A percentile compares a stretch with the other conserved stretches of the same genome.
Conservation (phyloP, 73 alveolate genomes). For the Symbiodinium natans region DNA sequence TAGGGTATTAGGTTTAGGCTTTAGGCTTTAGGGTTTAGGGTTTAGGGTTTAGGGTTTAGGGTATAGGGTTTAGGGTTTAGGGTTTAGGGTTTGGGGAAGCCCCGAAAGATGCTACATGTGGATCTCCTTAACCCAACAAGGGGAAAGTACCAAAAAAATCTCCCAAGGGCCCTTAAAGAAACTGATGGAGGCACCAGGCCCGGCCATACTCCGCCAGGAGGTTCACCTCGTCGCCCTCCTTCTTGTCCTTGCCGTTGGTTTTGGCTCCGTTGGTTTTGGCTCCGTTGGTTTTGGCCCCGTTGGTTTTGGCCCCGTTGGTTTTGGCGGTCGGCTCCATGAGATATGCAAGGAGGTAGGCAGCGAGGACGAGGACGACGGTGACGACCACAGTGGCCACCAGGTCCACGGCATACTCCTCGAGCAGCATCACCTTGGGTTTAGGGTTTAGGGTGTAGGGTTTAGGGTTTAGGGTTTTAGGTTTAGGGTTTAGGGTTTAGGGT, state of each 20-base stretch:
- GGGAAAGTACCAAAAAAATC: too few species aligned
- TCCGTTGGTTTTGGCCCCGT: neutral
- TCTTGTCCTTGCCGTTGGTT: neutral
- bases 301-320: neutral
- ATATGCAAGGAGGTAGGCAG: neutral
- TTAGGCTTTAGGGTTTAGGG: neutral
- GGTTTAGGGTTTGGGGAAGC: too few species aligned
- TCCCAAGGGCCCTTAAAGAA: neutral
- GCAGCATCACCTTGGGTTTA: neutral
- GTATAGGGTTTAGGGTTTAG: neutral
- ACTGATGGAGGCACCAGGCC: neutral
- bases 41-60: neutral
- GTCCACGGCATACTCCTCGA: neutral
- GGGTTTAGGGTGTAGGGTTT: neutral
- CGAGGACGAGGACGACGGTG: neutral
- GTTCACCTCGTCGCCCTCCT: neutral
- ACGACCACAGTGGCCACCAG: neutral
- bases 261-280: neutral
- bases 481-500: too few species aligned
- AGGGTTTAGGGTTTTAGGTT: neutral
- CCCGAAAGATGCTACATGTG: too few species aligned
- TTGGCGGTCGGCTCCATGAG: neutral
- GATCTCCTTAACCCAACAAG: too few species aligned
- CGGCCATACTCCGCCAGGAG: slow-evolving; percentile 1
- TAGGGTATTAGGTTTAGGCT: neutral